A percentile compares a stretch with the other conserved stretches of the same genome.
These are phyloP conservation scores for Poterioochromonas sp. DNA, from an alignment of 352 stramenopile species.

Conservation along the genomic window DNA sequence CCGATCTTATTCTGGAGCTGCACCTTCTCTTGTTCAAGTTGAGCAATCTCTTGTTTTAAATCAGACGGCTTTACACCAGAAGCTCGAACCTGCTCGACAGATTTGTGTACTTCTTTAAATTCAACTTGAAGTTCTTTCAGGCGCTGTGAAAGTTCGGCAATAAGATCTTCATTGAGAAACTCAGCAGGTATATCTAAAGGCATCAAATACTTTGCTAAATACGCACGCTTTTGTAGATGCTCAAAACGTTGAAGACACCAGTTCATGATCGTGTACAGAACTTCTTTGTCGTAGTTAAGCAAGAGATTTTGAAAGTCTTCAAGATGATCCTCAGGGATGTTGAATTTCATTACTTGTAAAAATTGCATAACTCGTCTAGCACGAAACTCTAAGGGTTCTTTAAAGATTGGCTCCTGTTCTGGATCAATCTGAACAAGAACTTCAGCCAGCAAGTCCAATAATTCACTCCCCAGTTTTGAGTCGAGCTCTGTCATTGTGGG, in stretches of 20 bases:
- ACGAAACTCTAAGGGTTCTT: slow-evolving; percentile 52
- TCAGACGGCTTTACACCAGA: slow-evolving; percentile 56
- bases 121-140: slow-evolving; percentile 81
- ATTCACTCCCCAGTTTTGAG: background rate
- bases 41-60: slow-evolving; percentile 72
- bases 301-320: slow-evolving; percentile 38
- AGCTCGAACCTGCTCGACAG: slow-evolving; percentile 65
- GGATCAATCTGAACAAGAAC: slow-evolving; percentile 12
- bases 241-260: slow-evolving; percentile 74
- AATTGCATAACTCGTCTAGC: slow-evolving; percentile 75
- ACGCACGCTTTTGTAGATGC: slow-evolving; percentile 78
- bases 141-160: slow-evolving; percentile 67
- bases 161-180: slow-evolving; percentile 65
- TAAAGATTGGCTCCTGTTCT: slow-evolving; percentile 33
- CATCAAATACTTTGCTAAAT: slow-evolving; percentile 78
- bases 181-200: slow-evolving; percentile 81
- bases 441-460: slow-evolving; percentile 24
- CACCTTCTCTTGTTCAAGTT: slow-evolving; percentile 76
- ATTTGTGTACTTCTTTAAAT: slow-evolving; percentile 78
- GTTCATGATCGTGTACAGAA: slow-evolving; percentile 80
- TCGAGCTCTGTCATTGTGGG: slow-evolving; percentile 24
- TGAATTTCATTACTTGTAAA: slow-evolving; percentile 82
- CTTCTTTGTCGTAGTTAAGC: slow-evolving; percentile 37
- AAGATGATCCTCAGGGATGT: slow-evolving; percentile 50
- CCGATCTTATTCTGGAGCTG: slow-evolving; percentile 80